These are phyloP conservation scores for Ambispora gerdemannii DNA, from an alignment of 192 early-diverging fungal genomes.

Conservation along the genomic window DNA sequence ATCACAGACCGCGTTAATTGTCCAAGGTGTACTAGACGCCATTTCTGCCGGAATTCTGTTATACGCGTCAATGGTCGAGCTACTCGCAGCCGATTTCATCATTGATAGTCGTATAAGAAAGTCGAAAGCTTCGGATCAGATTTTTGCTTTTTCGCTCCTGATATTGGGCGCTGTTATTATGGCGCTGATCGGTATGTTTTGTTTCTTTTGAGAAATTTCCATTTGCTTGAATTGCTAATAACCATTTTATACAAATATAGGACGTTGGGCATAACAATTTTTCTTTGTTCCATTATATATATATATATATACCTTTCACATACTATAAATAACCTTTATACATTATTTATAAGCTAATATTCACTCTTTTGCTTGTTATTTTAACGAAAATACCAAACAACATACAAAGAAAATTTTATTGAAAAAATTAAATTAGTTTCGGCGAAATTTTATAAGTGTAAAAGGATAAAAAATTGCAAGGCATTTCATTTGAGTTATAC, in stretches of 20 bases:
- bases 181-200: slow-evolving; percentile 67
- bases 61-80: slow-evolving; percentile 71
- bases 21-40: slow-evolving; percentile 76
- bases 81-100: slow-evolving; percentile 71
- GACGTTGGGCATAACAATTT: not conserved
- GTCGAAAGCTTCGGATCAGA: slow-evolving; percentile 34
- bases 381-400: too few relatives aligned
- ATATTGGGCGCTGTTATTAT: slow-evolving; percentile 72
- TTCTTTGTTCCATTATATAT: too few relatives aligned
- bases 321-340: too few relatives aligned
- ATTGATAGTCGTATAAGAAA: slow-evolving; percentile 49
- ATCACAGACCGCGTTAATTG: slow-evolving; percentile 50
- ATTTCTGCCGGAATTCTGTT: slow-evolving; percentile 79
- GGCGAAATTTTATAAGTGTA: too few relatives aligned
- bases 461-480: too few relatives aligned
- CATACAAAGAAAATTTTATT: too few relatives aligned
- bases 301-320: too few relatives aligned
- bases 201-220: slow-evolving; percentile 14
- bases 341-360: too few relatives aligned
- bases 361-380: too few relatives aligned
- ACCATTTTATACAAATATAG: not conserved
- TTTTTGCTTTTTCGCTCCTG: slow-evolving; percentile 55
- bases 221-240: not conserved
- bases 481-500: too few relatives aligned
- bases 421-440: too few relatives aligned